Evolutionary conservation across 2,329 filamentous ascomycete species (phyloP).

Genomic region (Myriosclerotinia duriaeana): DNA sequence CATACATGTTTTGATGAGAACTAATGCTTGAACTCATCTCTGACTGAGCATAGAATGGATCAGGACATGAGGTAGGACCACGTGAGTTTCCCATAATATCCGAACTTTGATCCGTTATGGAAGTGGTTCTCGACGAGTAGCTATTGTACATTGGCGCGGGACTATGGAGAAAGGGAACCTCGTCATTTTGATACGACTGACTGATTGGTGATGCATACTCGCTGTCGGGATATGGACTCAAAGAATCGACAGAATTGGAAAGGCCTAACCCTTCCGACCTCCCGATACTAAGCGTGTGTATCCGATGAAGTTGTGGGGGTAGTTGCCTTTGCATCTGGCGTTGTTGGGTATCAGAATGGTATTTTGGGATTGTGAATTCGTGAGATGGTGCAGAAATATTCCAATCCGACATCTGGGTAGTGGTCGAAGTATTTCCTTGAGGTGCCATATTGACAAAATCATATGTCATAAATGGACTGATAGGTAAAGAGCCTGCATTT

Average conservation of each 20-base stretch:
- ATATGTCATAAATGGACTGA: conserved; percentile 41
- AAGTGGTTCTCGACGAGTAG: conserved; percentile 50
- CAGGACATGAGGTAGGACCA: conserved; percentile 60
- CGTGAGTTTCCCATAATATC: conserved; percentile 56
- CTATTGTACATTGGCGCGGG: conserved; percentile 58
- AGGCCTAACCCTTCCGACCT: conserved; percentile 35
- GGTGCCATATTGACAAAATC: conserved; percentile 45
- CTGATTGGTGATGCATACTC: conserved; percentile 57
- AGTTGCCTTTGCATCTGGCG: conserved; percentile 40
- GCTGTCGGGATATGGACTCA: conserved; percentile 53
- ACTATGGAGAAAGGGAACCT: conserved; percentile 56
- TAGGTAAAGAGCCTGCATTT: conserved; percentile 29
- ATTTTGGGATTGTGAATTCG: conserved; percentile 27
- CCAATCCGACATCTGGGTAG: conserved; percentile 39
- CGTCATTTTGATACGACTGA: conserved; percentile 55
- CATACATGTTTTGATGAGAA: conserved; percentile 59
- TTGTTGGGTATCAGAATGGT: conserved; percentile 33
- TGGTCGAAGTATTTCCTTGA: conserved; percentile 32
- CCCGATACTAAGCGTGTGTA: conserved; percentile 49
- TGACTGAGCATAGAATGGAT: conserved; percentile 59
- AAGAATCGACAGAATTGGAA: conserved; percentile 48
- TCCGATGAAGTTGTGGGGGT: conserved; percentile 51
- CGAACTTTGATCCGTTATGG: conserved; percentile 54
- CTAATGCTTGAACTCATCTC: conserved; percentile 61
- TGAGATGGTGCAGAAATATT: conserved; percentile 37